A percentile compares a stretch with the other conserved stretches of the same genome.
Evolutionary conservation across 805 yeast species (phyloP).

Genomic region (Saturnispora ahearnii): DNA sequence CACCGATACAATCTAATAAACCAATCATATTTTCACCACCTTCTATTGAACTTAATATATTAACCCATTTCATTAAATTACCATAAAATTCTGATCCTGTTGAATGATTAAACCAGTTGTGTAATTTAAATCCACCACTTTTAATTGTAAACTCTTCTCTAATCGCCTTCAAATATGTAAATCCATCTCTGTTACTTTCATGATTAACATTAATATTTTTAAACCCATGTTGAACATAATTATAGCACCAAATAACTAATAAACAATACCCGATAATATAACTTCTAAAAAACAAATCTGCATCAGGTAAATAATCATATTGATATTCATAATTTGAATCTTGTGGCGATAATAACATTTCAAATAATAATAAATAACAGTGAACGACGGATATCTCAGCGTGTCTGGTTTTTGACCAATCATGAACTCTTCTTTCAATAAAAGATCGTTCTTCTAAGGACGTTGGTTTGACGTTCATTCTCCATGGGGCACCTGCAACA

Average conservation of each 20-base stretch:
- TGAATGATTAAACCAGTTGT: conserved; percentile 27
- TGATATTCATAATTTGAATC: conserved; percentile 34
- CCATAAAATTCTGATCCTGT: conserved; percentile 34
- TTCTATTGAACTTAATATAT: conserved; percentile 30
- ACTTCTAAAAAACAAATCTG: conserved; percentile 40
- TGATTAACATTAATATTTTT: conserved; percentile 27
- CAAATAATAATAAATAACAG: conserved; percentile 52
- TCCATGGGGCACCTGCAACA: conserved; percentile 73
- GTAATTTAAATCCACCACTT: conserved; percentile 27
- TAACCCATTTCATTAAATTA: conserved; percentile 34
- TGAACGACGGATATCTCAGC: conserved; percentile 51
- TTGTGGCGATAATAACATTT: conserved; percentile 50
- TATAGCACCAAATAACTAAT: conserved; percentile 44
- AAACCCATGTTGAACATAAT: conserved; percentile 36
- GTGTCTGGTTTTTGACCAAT: conserved; percentile 40
- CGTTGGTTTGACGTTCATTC: conserved; percentile 61
- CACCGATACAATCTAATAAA: conserved; percentile 37
- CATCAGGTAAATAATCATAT: conserved; percentile 40
- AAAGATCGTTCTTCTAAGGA: conserved; percentile 38
- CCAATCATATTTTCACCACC: conserved; percentile 48
- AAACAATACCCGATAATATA: conserved; percentile 35
- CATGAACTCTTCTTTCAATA: conserved; percentile 40
- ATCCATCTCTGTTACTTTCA: conserved; percentile 36
- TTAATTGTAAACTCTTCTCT: conserved; percentile 31
- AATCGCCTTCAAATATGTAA: conserved; percentile 41